phyloP scores from a whole-genome alignment of 106 monocot species.

The Acorus calamus region DNA sequence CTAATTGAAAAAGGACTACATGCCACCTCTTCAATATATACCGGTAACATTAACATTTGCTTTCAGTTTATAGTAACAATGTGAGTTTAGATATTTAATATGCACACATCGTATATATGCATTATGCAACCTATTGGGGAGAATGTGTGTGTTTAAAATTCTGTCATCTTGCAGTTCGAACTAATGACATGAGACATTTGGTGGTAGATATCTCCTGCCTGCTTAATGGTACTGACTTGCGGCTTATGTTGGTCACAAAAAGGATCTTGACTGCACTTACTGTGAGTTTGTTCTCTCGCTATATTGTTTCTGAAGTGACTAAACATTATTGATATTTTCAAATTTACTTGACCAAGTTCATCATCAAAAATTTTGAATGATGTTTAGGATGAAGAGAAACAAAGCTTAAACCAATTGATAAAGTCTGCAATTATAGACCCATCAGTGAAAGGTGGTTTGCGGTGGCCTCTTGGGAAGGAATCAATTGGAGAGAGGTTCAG shows the following conservation, averaged over 20 bases:
- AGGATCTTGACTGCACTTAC: slow-evolving; percentile 25
- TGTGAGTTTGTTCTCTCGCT: slow-evolving; percentile 24
- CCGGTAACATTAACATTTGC: no score
- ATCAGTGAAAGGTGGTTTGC: slow-evolving; percentile 60
- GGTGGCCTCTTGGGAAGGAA: slow-evolving; percentile 63
- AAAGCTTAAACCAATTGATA: slow-evolving; percentile 34
- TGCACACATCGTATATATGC: no score
- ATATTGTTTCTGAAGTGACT: not conserved
- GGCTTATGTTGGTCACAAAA: slow-evolving; percentile 39
- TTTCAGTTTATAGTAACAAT: no score
- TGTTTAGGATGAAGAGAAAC: slow-evolving; percentile 38
- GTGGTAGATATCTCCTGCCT: slow-evolving; percentile 65
- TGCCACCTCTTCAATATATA: no score
- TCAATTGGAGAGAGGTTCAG: slow-evolving; percentile 33
- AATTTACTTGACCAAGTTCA: no score
- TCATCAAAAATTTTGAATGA: no score
- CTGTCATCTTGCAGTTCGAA: slow-evolving; percentile 31
- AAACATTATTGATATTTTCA: not conserved
- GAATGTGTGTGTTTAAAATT: no score
- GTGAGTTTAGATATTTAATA: no score
- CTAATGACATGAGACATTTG: slow-evolving; percentile 39
- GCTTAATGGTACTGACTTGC: slow-evolving; percentile 46
- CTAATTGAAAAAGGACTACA: no score
- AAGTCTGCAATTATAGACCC: slow-evolving; percentile 46
- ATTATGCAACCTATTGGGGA: no score